Evolutionary conservation across 768 basidiomycete genomes (phyloP), one percentile per base, ranked within the genome.

Genomic region (Boletus eberwhitei): DNA sequence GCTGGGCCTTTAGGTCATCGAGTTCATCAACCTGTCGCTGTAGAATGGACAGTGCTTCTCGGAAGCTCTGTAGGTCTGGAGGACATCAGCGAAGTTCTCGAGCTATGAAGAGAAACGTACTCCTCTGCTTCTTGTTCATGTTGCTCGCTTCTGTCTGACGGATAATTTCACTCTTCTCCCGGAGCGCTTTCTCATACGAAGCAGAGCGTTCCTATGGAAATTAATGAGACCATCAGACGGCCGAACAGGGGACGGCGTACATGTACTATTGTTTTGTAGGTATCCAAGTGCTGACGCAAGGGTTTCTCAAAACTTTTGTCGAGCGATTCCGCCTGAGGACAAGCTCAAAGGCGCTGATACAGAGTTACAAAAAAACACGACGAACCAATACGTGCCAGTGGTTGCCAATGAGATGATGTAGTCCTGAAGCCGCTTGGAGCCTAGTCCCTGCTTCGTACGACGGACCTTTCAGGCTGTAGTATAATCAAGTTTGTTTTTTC

Each of bases 11-110:
- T 52, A 98, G 75, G 50, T 83, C 83, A 71, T 98, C 94, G 3
- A 97, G 76, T 55, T 93, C 93, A 62, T 96, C 92, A 0, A 98
- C 93, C 70, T 96, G 93, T 38, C 84, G 78, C 62, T 96, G 94
- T 39, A 96, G 74, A 14, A 92, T 78, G 26, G 81, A 70, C 35
- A 97, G 74, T 19, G 93, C 91, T 72, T 90, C 86, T 59, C 93
- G 79, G 73, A 96, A 96, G 44, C 81, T 85, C 61, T 94, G 90
- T 32, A 97, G 76, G 73, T 97, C 93, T 95, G 59, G n/a, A 45
- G 48, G 22, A 50, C 37, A 42, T 59, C 34, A 59, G 47, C 54
- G 22, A 19, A 21, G 34, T 64, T 52, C 37, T 29, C 24, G 42
- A 39, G 50, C 37, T n/a, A 51, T 31, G 44, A 50, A 55, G 54